Conservation (phyloP, 139 green algal species). For the Coelastrella sp. region DNA sequence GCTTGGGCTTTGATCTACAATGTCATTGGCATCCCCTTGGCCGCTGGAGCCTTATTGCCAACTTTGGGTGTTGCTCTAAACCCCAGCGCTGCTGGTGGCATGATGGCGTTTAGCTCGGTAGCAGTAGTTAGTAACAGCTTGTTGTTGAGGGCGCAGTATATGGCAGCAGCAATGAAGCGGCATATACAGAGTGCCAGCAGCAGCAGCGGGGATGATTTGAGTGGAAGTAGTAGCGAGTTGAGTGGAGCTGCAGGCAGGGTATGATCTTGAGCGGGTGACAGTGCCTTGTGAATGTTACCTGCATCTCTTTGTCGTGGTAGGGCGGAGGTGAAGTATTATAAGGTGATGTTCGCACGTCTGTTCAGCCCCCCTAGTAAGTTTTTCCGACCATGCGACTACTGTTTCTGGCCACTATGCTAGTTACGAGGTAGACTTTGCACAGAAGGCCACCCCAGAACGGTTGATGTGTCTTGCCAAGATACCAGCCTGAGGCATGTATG, state of each 20-base stretch:
- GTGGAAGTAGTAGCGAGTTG: not conserved
- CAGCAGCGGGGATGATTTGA: not conserved
- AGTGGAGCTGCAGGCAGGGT: not conserved
- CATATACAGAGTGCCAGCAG: not conserved
- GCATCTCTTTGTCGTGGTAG: too few relatives aligned
- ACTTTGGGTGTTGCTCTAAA: conserved; percentile 82
- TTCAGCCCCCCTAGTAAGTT: too few relatives aligned
- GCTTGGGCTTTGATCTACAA: conserved; percentile 97
- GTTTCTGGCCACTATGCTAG: too few relatives aligned
- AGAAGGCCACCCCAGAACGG: too few relatives aligned
- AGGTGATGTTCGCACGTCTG: too few relatives aligned
- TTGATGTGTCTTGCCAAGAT: too few relatives aligned
- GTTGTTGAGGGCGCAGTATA: conserved; percentile 70
- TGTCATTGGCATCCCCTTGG: conserved; percentile 90
- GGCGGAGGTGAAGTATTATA: too few relatives aligned
- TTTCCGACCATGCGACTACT: too few relatives aligned
- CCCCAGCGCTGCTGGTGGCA: conserved; percentile 83
- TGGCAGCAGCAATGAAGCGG: not conserved
- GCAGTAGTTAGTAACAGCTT: conserved; percentile 93
- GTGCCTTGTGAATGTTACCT: too few relatives aligned
- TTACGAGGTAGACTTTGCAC: too few relatives aligned
- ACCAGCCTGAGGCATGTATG: too few relatives aligned
- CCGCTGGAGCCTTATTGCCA: conserved; percentile 89
- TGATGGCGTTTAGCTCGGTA: conserved; percentile 94
- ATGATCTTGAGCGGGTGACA: too few relatives aligned